Conservation (phyloP, 345 rosid species). For the Brassica juncea region DNA sequence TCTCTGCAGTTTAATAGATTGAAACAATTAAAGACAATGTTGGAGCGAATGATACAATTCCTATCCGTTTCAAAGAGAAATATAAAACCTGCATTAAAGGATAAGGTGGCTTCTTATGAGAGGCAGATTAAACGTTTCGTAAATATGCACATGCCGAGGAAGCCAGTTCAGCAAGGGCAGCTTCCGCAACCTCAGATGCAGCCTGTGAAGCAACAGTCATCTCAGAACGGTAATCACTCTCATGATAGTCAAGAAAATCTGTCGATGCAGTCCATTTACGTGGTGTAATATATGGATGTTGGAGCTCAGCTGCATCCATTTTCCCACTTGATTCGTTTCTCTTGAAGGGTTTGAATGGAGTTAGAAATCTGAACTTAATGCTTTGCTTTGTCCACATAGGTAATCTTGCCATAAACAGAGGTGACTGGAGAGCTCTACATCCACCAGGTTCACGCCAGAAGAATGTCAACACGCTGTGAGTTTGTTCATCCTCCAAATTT, state of each 20-base stretch:
- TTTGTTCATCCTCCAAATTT: background rate
- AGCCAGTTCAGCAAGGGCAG: constrained; percentile 69
- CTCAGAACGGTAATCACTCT: background rate
- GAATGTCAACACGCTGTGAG: constrained; percentile 53
- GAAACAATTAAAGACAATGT: constrained; percentile 54
- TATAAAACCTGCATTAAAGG: constrained; percentile 52
- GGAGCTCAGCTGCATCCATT: background rate
- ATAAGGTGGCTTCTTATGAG: constrained; percentile 71
- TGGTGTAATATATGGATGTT: background rate
- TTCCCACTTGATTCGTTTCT: background rate
- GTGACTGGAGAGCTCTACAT: constrained; percentile 59
- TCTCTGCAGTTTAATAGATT: constrained; percentile 70
- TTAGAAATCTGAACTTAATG: background rate
- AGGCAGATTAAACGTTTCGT: constrained; percentile 64
- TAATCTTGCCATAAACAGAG: background rate
- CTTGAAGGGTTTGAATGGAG: background rate
- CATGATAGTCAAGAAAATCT: background rate
- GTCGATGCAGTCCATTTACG: background rate
- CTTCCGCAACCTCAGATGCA: constrained; percentile 61
- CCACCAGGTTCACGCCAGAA: constrained; percentile 46
- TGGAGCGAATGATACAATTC: constrained; percentile 64
- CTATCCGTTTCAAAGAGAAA: constrained; percentile 58
- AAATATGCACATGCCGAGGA: constrained; percentile 57
- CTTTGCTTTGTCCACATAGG: background rate
- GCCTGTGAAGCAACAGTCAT: constrained; percentile 57